Percentiles rank a stretch among this genome's conserved stretches.
These are phyloP conservation scores for Botrytis elliptica DNA, from an alignment of 2,329 filamentous ascomycete genomes.

Conservation along the genomic window DNA sequence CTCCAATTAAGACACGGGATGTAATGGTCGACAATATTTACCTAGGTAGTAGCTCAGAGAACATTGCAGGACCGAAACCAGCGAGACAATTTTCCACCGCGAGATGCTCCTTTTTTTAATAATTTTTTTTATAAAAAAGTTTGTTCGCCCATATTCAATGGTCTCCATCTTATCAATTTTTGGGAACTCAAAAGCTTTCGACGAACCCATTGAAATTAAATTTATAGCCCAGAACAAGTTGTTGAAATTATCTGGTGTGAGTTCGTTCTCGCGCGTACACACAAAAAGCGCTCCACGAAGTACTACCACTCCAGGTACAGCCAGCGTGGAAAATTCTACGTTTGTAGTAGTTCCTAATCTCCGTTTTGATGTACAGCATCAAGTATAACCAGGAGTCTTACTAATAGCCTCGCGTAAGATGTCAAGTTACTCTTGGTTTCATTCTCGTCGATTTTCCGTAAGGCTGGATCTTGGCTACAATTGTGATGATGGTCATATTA, in stretches of 20 bases:
- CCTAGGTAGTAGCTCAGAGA: neutral
- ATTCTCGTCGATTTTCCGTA: constrained; percentile 3
- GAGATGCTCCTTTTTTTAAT: neutral
- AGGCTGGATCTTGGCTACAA: constrained; percentile 12
- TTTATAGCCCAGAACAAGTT: neutral
- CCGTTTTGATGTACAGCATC: neutral
- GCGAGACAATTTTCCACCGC: neutral
- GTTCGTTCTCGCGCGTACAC: neutral
- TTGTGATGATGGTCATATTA: neutral
- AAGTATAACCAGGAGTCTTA: neutral
- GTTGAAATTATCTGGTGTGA: neutral
- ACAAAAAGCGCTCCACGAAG: neutral
- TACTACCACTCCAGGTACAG: neutral
- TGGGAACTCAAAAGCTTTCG: neutral
- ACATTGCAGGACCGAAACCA: neutral
- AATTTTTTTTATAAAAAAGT: neutral
- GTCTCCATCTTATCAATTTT: neutral
- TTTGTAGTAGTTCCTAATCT: constrained; percentile 12
- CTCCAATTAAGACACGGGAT: neutral
- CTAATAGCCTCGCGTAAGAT: neutral
- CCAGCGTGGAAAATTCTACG: constrained; percentile 3
- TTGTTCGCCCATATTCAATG: neutral
- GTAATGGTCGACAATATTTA: neutral
- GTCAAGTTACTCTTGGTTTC: neutral
- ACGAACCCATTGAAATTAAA: neutral